phyloP scores from a whole-genome alignment of 2,329 filamentous ascomycete species.

The Colletotrichum sp. region DNA sequence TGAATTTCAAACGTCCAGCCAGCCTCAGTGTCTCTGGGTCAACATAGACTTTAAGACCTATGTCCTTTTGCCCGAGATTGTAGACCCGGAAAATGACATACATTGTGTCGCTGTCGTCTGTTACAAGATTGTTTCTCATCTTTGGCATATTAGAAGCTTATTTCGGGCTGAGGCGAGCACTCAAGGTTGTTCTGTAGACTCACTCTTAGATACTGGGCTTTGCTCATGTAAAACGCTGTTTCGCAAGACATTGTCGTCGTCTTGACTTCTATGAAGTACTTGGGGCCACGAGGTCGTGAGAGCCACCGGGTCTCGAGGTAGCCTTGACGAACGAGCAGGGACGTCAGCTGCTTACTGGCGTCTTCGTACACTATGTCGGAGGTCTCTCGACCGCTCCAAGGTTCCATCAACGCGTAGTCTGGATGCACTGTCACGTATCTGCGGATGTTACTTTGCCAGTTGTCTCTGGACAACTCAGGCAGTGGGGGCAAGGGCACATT shows the following conservation, averaged over 20 bases:
- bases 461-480: constrained; percentile 38
- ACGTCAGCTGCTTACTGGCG: constrained; percentile 34
- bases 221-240: constrained; percentile 53
- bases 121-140: constrained; percentile 25
- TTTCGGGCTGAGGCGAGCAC: not conserved
- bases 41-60: constrained; percentile 41
- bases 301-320: constrained; percentile 29
- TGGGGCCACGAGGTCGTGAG: constrained; percentile 32
- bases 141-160: not conserved
- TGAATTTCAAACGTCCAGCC: constrained; percentile 27
- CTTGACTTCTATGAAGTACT: constrained; percentile 59
- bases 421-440: constrained; percentile 41
- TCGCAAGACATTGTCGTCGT: constrained; percentile 41
- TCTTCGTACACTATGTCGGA: constrained; percentile 54
- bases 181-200: constrained; percentile 16
- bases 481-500: constrained; percentile 20
- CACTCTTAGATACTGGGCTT: constrained; percentile 46
- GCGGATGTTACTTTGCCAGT: constrained; percentile 57
- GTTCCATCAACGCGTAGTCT: constrained; percentile 41
- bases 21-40: constrained; percentile 37
- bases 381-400: constrained; percentile 48
- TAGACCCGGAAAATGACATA: constrained; percentile 49
- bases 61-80: constrained; percentile 32
- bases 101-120: constrained; percentile 24
- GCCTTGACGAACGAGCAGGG: constrained; percentile 35